A percentile compares a stretch with the other conserved stretches of the same genome.
Conservation (phyloP, 257 asterid genomes). For the Solanum rostratum region DNA sequence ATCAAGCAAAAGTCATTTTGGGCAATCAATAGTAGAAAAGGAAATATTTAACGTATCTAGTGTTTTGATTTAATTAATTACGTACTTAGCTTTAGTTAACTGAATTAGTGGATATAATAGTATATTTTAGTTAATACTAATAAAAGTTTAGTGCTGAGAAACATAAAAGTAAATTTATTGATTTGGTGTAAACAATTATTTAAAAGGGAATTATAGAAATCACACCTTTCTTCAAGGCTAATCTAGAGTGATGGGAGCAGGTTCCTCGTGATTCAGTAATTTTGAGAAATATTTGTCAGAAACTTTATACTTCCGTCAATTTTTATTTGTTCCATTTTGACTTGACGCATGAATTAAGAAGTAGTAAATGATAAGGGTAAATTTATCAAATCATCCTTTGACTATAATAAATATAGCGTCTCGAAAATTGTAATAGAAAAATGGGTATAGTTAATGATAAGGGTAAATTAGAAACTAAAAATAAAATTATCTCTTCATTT, state of each 20-base stretch:
- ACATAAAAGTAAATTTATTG: background rate
- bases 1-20: background rate
- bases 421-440: too few species aligned
- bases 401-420: too few species aligned
- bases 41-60: background rate
- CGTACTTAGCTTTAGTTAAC: background rate
- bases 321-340: too few species aligned
- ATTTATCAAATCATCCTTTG: too few species aligned
- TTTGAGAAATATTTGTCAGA: background rate
- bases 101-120: background rate
- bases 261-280: accelerated
- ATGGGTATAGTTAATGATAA: too few species aligned
- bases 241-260: background rate
- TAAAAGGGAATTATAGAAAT: background rate
- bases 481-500: too few species aligned
- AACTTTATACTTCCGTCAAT: too few species aligned
- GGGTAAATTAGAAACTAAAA: too few species aligned
- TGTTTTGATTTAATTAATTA: background rate
- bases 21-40: background rate
- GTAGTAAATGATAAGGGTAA: too few species aligned
- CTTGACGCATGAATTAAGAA: too few species aligned
- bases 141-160: background rate
- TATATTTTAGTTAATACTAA: background rate
- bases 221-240: background rate
- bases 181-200: background rate